Percentiles rank a stretch among this genome's conserved stretches.
Evolutionary conservation across 306 rosid genomes (phyloP).

Genomic region (Crotalaria pallida): DNA sequence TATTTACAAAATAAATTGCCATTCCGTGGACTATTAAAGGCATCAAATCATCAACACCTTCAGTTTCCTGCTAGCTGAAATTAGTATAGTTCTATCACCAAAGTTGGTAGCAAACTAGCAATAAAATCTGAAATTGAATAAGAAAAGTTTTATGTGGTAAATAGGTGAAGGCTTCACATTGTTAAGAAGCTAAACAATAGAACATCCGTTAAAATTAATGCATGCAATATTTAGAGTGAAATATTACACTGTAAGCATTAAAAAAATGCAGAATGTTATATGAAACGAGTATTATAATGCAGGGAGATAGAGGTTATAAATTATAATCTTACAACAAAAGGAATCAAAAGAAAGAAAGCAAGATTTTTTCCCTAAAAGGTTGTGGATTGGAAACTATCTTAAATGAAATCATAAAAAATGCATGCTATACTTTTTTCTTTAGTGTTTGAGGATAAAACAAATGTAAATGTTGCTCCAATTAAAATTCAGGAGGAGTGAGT

Average conservation of each 20-base stretch:
- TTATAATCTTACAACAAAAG: too few relatives aligned
- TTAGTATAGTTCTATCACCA: constrained; percentile 23
- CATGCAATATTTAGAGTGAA: constrained; percentile 9
- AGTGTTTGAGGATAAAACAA: too few relatives aligned
- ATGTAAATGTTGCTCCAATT: too few relatives aligned
- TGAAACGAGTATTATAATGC: too few relatives aligned
- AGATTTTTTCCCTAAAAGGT: background rate
- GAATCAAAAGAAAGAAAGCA: too few relatives aligned
- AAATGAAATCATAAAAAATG: constrained; percentile 3
- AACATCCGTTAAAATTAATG: background rate
- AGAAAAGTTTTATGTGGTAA: background rate
- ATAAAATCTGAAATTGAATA: constrained; percentile 26
- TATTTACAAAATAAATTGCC: background rate
- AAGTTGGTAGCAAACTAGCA: constrained; percentile 7
- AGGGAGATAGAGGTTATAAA: too few relatives aligned
- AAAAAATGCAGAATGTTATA: too few relatives aligned
- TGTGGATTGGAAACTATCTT: background rate
- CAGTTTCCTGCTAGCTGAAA: constrained; percentile 41
- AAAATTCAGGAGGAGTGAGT: too few relatives aligned
- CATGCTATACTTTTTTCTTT: constrained; percentile 4
- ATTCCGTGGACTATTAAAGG: background rate
- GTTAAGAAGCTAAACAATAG: background rate
- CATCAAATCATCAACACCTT: constrained; percentile 49
- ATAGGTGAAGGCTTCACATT: background rate
- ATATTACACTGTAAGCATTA: too few relatives aligned